Evolutionary conservation across 2,329 filamentous ascomycete genomes (phyloP).

Genomic region (Penicillium hesseltinei): DNA sequence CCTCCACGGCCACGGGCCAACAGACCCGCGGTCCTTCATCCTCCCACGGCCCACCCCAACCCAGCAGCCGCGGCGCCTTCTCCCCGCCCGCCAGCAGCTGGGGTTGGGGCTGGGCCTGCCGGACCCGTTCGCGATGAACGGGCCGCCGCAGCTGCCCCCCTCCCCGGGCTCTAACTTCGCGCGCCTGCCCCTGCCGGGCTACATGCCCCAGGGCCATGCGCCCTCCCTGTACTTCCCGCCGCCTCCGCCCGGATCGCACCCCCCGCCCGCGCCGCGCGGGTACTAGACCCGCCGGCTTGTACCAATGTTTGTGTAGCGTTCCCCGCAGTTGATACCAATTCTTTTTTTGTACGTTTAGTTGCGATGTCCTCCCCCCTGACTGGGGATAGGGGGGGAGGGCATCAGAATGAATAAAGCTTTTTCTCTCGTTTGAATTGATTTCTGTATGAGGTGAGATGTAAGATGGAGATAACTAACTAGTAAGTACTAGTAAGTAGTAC

Average conservation of each 20-base stretch:
- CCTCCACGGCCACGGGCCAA: slow-evolving; percentile 18
- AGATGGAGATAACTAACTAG: too few species aligned
- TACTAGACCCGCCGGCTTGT: slow-evolving; percentile 11
- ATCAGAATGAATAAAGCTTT: background rate
- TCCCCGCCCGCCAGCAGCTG: slow-evolving; percentile 37
- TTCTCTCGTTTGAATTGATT: background rate
- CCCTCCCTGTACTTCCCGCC: slow-evolving; percentile 17
- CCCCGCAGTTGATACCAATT: slow-evolving; percentile 10
- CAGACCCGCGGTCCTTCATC: slow-evolving; percentile 34
- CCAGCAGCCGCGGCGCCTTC: slow-evolving; percentile 37
- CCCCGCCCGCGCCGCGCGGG: slow-evolving; percentile 13
- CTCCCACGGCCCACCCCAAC: slow-evolving; percentile 24
- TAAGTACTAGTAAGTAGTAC: background rate
- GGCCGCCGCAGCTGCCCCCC: slow-evolving; percentile 41
- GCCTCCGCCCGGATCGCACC: slow-evolving; percentile 12
- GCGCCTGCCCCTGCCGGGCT: slow-evolving; percentile 32
- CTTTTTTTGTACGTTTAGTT: slow-evolving; percentile 5
- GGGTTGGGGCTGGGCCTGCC: slow-evolving; percentile 34
- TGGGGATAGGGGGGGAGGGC: slow-evolving; percentile 4
- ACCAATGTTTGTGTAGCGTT: slow-evolving; percentile 9
- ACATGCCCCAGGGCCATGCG: slow-evolving; percentile 17
- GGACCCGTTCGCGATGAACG: slow-evolving; percentile 38
- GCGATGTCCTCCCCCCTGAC: background rate
- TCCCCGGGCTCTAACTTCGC: slow-evolving; percentile 41
- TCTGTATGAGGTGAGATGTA: background rate